These are phyloP conservation scores for Myxozyma sirexii DNA, from an alignment of 805 yeast genomes.

Conservation along the genomic window DNA sequence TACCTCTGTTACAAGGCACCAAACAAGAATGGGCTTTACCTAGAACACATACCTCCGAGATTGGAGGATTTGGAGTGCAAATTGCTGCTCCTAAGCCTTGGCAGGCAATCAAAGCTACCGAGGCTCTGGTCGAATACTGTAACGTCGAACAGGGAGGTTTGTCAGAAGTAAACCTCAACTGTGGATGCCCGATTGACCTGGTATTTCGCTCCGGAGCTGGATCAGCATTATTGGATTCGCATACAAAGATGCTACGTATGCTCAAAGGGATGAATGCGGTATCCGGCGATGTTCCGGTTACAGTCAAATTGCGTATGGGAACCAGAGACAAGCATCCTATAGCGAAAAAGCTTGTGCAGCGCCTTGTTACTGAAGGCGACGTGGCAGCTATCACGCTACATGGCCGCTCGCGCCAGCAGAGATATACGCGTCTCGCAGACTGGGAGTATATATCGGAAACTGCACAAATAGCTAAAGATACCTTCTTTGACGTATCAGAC, in stretches of 20 bases:
- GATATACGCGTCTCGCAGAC: slow-evolving; percentile 88
- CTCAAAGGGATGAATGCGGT: slow-evolving; percentile 86
- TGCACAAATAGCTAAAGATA: slow-evolving; percentile 66
- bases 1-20: slow-evolving; percentile 85
- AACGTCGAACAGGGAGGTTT: slow-evolving; percentile 42
- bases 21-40: slow-evolving; percentile 98
- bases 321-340: slow-evolving; percentile 79
- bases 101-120: slow-evolving; percentile 94
- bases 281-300: slow-evolving; percentile 87
- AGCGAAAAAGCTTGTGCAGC: slow-evolving; percentile 75
- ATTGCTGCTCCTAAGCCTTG: slow-evolving; percentile 88
- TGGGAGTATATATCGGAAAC: slow-evolving; percentile 86
- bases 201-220: slow-evolving; percentile 96
- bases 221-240: slow-evolving; percentile 86
- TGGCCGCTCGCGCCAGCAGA: slow-evolving; percentile 94
- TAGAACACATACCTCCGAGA: slow-evolving; percentile 75
- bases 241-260: slow-evolving; percentile 75
- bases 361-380: slow-evolving; percentile 75
- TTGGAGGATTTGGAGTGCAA: slow-evolving; percentile 73
- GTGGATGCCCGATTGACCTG: slow-evolving; percentile 97
- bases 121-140: slow-evolving; percentile 54
- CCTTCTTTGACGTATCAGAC: slow-evolving; percentile 39
- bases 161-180: slow-evolving; percentile 87
- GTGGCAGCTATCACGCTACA: slow-evolving; percentile 91
- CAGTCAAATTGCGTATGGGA: slow-evolving; percentile 92